Evolutionary conservation across 768 basidiomycete species (phyloP).

Genomic region (Boletus rubropictus): DNA sequence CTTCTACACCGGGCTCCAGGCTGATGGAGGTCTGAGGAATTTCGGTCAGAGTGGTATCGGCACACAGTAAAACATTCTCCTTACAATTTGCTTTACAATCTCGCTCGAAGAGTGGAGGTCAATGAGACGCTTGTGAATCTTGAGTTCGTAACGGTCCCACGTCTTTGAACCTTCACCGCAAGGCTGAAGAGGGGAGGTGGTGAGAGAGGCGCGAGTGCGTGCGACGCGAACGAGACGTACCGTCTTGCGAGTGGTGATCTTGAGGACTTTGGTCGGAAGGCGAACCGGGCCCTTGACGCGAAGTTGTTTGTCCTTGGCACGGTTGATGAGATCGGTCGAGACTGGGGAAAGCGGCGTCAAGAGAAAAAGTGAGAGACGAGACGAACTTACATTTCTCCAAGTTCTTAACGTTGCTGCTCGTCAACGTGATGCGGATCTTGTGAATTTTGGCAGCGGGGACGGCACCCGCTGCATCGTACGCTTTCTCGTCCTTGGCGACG

Average conservation of each 20-base stretch:
- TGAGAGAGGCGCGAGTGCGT: background rate
- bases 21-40: slow-evolving; percentile 84
- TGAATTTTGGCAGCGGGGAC: slow-evolving; percentile 89
- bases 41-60: slow-evolving; percentile 1
- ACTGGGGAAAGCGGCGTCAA: slow-evolving; percentile 44
- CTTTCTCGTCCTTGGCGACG: slow-evolving; percentile 98
- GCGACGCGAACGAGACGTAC: slow-evolving; percentile 41
- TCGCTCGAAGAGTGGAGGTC: slow-evolving; percentile 98
- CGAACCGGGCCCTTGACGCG: slow-evolving; percentile 98
- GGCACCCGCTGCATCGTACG: slow-evolving; percentile 91
- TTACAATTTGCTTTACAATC: slow-evolving; percentile 98
- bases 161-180: slow-evolving; percentile 99
- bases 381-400: slow-evolving; percentile 84
- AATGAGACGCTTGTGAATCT: slow-evolving; percentile 98
- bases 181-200: slow-evolving; percentile 47
- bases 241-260: slow-evolving; percentile 99
- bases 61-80: slow-evolving; percentile 29
- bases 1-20: slow-evolving; percentile 98
- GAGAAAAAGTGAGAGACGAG: background rate
- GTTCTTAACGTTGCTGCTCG: slow-evolving; percentile 96
- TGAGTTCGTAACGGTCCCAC: slow-evolving; percentile 99
- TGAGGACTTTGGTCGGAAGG: slow-evolving; percentile 97
- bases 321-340: slow-evolving; percentile 93
- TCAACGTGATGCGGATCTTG: slow-evolving; percentile 99
- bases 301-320: slow-evolving; percentile 99